These are phyloP conservation scores for Cymbidium sinense DNA, from an alignment of 106 monocot genomes.

Conservation along the genomic window DNA sequence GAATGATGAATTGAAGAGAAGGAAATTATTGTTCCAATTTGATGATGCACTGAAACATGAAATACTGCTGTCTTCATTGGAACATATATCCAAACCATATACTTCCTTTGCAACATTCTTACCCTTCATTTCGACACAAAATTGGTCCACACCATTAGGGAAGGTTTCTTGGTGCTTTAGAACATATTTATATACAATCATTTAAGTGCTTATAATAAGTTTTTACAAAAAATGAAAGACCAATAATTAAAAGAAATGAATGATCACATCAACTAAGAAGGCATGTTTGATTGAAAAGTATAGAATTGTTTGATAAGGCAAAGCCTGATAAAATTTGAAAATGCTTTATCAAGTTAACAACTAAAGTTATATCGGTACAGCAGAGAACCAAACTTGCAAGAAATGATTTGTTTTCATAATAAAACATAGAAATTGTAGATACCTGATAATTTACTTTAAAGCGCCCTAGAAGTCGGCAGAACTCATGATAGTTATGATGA, in stretches of 20 bases:
- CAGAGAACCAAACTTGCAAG: background rate
- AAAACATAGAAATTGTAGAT: background rate
- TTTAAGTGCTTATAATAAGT: background rate
- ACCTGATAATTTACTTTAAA: constrained; percentile 99
- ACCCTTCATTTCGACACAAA: background rate
- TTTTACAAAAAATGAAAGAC: too few species aligned
- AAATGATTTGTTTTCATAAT: background rate
- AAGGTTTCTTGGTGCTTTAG: background rate
- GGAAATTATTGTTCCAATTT: too few species aligned
- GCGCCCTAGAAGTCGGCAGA: constrained; percentile 81
- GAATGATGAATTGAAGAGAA: too few species aligned
- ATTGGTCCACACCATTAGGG: background rate
- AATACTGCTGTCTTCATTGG: background rate
- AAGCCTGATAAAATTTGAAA: background rate
- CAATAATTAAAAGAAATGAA: background rate
- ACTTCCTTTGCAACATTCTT: background rate
- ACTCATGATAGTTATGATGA: constrained; percentile 98
- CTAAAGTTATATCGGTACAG: background rate
- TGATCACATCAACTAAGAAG: background rate
- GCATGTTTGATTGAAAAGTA: background rate
- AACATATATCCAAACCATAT: too few species aligned
- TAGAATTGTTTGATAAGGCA: background rate
- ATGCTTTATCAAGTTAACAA: background rate
- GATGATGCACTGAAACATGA: too few species aligned
- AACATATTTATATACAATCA: background rate